Percentiles rank a stretch among this genome's conserved stretches.
phyloP scores from a whole-genome alignment of 2,329 filamentous ascomycete species.

The Hymenoscyphus repandus region DNA sequence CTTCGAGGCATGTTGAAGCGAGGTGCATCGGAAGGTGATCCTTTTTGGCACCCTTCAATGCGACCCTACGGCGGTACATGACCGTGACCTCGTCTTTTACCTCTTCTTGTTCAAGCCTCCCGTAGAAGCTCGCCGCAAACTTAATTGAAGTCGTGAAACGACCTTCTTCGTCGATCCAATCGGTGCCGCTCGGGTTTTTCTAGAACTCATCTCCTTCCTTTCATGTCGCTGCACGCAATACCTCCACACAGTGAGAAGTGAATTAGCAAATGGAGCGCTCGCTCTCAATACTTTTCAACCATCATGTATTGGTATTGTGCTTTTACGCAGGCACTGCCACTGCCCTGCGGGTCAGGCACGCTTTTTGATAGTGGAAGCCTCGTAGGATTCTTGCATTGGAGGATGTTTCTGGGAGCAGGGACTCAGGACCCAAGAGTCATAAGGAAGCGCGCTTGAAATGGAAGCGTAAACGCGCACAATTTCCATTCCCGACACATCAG shows the following conservation, averaged over 20 bases:
- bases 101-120: slow-evolving; percentile 3
- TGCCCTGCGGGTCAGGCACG: neutral
- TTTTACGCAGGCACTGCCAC: neutral
- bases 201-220: neutral
- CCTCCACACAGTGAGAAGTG: too few relatives aligned
- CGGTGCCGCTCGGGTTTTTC: neutral
- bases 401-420: neutral
- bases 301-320: neutral
- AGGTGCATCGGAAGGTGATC: slow-evolving; percentile 1
- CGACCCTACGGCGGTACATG: neutral
- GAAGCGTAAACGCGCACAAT: too few relatives aligned
- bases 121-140: slow-evolving; percentile 1
- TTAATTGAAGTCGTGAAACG: slow-evolving; percentile 1
- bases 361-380: neutral
- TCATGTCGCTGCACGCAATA: neutral
- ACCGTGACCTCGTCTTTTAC: neutral
- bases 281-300: neutral
- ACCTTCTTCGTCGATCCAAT: neutral
- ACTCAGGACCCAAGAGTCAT: neutral
- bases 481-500: too few relatives aligned
- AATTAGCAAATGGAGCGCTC: too few relatives aligned
- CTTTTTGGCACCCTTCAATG: neutral
- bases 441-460: too few relatives aligned
- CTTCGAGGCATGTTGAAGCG: slow-evolving; percentile 2
- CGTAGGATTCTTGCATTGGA: neutral